Evolutionary conservation across 2,329 filamentous ascomycete genomes (phyloP).

Genomic region (Boeremia exigua): DNA sequence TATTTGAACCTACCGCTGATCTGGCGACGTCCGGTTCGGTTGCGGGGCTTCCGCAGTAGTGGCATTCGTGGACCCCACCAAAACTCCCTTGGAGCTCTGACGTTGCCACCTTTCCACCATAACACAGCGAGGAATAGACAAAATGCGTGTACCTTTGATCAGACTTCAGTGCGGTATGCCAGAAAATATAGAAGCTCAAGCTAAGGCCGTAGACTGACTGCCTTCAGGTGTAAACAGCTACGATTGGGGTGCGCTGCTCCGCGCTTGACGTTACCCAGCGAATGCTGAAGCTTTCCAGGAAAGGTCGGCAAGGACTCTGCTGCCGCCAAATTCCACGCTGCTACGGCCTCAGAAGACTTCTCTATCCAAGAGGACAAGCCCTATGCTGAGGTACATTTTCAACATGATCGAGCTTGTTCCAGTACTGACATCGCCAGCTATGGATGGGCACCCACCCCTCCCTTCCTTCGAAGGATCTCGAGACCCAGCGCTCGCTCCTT

Average conservation of each 20-base stretch:
- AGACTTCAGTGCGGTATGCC: slow-evolving; percentile 75
- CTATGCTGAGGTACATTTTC: slow-evolving; percentile 78
- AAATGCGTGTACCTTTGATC: slow-evolving; percentile 72
- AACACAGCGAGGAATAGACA: slow-evolving; percentile 18
- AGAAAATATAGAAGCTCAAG: slow-evolving; percentile 12
- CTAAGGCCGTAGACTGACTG: slow-evolving; percentile 25
- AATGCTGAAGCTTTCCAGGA: slow-evolving; percentile 56
- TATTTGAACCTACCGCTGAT: slow-evolving; percentile 27
- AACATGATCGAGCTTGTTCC: neutral
- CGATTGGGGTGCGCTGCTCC: slow-evolving; percentile 76
- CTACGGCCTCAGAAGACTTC: slow-evolving; percentile 78
- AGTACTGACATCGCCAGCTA: slow-evolving; percentile 63
- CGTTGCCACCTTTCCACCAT: slow-evolving; percentile 19
- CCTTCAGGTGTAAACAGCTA: slow-evolving; percentile 93
- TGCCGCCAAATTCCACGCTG: slow-evolving; percentile 86
- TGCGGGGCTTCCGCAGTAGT: slow-evolving; percentile 17
- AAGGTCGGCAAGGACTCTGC: slow-evolving; percentile 89
- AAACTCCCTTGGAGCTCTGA: slow-evolving; percentile 22
- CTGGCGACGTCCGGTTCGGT: slow-evolving; percentile 12
- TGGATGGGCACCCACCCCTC: slow-evolving; percentile 99
- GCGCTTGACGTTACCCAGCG: slow-evolving; percentile 25
- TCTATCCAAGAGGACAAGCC: slow-evolving; percentile 84
- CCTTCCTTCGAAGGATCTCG: slow-evolving; percentile 88
- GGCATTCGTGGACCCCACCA: slow-evolving; percentile 21
- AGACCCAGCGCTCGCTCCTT: slow-evolving; percentile 82